Evolutionary conservation across 257 asterid species (phyloP), one percentile per base, ranked within the genome.

Genomic region (Galeopsis tetrahit): DNA sequence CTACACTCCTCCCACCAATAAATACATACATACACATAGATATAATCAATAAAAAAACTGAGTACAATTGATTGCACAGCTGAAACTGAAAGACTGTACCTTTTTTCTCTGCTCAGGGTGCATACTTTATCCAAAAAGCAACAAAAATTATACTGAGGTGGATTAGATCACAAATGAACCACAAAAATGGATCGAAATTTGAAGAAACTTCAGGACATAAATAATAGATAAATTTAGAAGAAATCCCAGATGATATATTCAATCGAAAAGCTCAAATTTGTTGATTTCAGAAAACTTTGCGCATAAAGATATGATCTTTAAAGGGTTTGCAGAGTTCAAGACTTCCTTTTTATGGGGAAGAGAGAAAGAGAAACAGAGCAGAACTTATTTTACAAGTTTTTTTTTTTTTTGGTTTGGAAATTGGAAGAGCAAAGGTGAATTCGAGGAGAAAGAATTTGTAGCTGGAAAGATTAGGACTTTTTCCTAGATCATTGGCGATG

Each of bases 71-170:
- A 71, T 38, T 32, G 44, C 9, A 68, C 51, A 52, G 36, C 70
- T 70, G 73, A 52, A 68, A 28, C 51, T 0, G 49, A 70, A 42
- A 76, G 57, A 62, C 8, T 3, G 40, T 77, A 87, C 97, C 92
- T 91, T 88, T 82, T 87, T 87, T 64, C 94, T 82, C 80, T 85
- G 96, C 84, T 87, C 97, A 78, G 86, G 74, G 83, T 87, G 90
- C 97, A 91, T 91, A 75, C 77, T 85, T 87, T 82, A 74, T 63
- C 80, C 80, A 67, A 72, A 63, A 75, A 74, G 88, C 84, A 87
- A 53, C 42, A 42, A 28, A 4, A 63, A 43, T 28, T 44, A 39
- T 76, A 70, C 49, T 63, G 28, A 56, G 58, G 72, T 42, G 73
- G 67, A 48, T 46, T 60, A 75, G 81, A 80, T 84, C 88, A 52